Conservation (phyloP, 148 eudicot genomes). For the Rhododendron mucronatum region DNA sequence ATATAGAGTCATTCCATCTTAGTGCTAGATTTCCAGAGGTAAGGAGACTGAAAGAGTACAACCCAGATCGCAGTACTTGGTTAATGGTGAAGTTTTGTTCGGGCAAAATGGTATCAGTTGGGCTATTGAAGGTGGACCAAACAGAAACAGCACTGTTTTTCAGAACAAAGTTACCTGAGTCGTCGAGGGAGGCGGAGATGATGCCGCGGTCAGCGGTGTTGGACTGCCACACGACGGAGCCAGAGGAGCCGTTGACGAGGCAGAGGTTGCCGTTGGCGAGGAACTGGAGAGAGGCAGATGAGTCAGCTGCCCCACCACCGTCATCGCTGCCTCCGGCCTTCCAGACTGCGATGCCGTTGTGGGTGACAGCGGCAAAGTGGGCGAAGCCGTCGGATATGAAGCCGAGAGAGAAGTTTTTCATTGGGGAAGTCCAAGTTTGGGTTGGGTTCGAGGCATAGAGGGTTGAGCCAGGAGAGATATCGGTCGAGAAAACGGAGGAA, state of each 20-base stretch:
- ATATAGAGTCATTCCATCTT: background rate
- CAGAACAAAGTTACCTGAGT: background rate
- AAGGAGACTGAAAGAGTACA: background rate
- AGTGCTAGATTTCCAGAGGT: background rate
- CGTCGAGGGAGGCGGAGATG: background rate
- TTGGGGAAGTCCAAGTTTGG: constrained; percentile 54
- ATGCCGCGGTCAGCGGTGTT: too few species aligned
- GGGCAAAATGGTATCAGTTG: background rate
- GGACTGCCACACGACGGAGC: too few species aligned
- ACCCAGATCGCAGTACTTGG: background rate
- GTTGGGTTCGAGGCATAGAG: constrained; percentile 43
- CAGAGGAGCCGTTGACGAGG: too few species aligned
- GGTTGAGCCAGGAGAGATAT: constrained; percentile 31
- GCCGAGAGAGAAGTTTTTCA: constrained; percentile 39
- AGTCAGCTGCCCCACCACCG: constrained; percentile 16
- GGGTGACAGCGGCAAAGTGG: constrained; percentile 38
- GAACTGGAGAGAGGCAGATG: background rate
- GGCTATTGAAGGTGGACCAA: background rate
- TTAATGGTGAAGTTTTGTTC: background rate
- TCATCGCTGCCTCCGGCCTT: constrained; percentile 18
- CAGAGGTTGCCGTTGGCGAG: too few species aligned
- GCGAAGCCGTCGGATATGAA: constrained; percentile 32
- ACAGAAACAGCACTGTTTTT: background rate
- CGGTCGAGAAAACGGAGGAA: constrained; percentile 17
- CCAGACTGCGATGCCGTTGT: constrained; percentile 56